Evolutionary conservation across 805 yeast species (phyloP).

Genomic region (Clavispora asparagi): DNA sequence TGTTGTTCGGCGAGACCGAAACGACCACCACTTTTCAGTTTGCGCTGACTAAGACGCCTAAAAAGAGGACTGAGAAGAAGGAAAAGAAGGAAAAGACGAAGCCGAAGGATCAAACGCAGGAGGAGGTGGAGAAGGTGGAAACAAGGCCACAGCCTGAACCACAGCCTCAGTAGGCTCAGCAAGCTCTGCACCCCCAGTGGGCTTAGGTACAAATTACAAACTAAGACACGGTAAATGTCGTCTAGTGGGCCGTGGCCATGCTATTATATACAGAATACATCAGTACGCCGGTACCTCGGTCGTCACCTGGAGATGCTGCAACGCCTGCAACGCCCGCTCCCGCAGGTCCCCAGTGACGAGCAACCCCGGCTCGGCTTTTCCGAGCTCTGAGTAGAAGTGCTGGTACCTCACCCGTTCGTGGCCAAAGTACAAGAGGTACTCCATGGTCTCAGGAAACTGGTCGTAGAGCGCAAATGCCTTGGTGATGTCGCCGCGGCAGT

Average conservation of each 20-base stretch:
- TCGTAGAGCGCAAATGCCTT: slow-evolving; percentile 27
- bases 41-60: slow-evolving; percentile 14
- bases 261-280: neutral
- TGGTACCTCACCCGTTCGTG: slow-evolving; percentile 14
- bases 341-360: slow-evolving; percentile 17
- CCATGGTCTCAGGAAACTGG: slow-evolving; percentile 29
- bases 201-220: too few species aligned
- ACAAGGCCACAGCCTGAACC: neutral
- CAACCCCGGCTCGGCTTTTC: neutral
- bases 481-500: slow-evolving; percentile 12
- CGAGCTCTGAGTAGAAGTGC: slow-evolving; percentile 5
- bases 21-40: slow-evolving; percentile 25
- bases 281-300: neutral
- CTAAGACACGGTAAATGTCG: too few species aligned
- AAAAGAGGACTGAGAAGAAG: neutral
- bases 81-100: neutral
- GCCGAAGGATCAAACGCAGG: neutral
- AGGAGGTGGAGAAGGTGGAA: too few species aligned
- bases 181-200: too few species aligned
- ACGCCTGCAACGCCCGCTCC: slow-evolving; percentile 20
- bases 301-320: slow-evolving; percentile 9
- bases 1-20: slow-evolving; percentile 57
- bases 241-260: neutral
- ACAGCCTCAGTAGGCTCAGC: too few species aligned
- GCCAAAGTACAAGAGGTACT: slow-evolving; percentile 20